Evolutionary conservation across 192 early-diverging fungal species (phyloP).

Genomic region (Mycoemilia scoparia): DNA sequence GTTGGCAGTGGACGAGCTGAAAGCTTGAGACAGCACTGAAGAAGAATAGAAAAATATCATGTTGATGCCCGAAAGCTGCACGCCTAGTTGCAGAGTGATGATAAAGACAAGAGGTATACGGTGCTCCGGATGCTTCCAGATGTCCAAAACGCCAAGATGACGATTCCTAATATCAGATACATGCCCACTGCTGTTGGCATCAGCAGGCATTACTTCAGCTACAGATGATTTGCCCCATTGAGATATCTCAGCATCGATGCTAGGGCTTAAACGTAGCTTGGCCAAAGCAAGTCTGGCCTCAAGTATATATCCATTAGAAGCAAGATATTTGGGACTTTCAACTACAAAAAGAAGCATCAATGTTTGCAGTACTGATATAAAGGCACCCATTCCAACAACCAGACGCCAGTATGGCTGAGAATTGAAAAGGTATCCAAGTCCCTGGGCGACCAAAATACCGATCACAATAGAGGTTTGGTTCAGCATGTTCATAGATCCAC

Average conservation of each 20-base stretch:
- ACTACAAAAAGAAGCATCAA: conserved; percentile 54
- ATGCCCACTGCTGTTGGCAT: not conserved
- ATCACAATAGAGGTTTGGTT: conserved; percentile 75
- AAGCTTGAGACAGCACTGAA: conserved; percentile 43
- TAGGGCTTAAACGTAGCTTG: conserved; percentile 11
- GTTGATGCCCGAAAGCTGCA: conserved; percentile 91
- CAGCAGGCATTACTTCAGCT: conserved; percentile 2
- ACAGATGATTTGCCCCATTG: conserved; percentile 6
- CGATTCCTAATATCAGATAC: not conserved
- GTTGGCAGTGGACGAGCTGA: conserved; percentile 37
- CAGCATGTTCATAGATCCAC: conserved; percentile 55
- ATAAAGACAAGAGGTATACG: conserved; percentile 47
- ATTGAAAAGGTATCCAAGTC: conserved; percentile 41
- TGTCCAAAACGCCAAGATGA: conserved; percentile 26
- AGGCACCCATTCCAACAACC: conserved; percentile 37
- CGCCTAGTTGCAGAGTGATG: conserved; percentile 51
- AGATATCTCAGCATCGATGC: conserved; percentile 18
- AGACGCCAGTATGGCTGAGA: conserved; percentile 48
- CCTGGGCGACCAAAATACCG: conserved; percentile 59
- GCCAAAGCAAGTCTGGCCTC: conserved; percentile 17
- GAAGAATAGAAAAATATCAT: conserved; percentile 77
- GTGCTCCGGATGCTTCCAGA: conserved; percentile 29
- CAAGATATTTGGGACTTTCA: conserved; percentile 60
- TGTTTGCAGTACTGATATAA: conserved; percentile 32
- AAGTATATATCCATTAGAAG: conserved; percentile 9